These are phyloP conservation scores for Cladosporium sp. DNA, from an alignment of 2,329 filamentous ascomycete species.

Conservation along the genomic window DNA sequence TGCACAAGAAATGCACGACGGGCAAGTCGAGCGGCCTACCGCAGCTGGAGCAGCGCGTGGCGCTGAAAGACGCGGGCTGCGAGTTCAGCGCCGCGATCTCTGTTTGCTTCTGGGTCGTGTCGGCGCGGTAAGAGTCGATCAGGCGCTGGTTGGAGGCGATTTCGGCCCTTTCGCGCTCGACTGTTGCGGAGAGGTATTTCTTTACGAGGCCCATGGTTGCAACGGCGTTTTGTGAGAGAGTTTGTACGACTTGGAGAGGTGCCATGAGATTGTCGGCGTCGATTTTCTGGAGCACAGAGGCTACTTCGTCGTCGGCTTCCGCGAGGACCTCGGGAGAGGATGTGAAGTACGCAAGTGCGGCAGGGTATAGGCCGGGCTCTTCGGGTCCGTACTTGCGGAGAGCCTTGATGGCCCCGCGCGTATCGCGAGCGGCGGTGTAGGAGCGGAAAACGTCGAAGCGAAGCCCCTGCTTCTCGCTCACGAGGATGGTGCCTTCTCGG, in stretches of 20 bases:
- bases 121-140: constrained; percentile 74
- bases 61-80: constrained; percentile 84
- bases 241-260: constrained; percentile 92
- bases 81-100: constrained; percentile 71
- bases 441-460: constrained; percentile 95
- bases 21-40: constrained; percentile 73
- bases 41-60: constrained; percentile 81
- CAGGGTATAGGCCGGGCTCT: constrained; percentile 86
- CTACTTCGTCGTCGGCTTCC: constrained; percentile 80
- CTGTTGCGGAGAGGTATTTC: constrained; percentile 80
- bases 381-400: constrained; percentile 85
- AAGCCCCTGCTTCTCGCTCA: constrained; percentile 88
- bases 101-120: constrained; percentile 71
- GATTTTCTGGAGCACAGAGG: constrained; percentile 74
- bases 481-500: constrained; percentile 80
- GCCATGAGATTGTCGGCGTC: constrained; percentile 90
- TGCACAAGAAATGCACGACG: constrained; percentile 92
- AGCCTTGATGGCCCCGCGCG: constrained; percentile 80
- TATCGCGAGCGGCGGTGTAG: constrained; percentile 88
- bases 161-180: constrained; percentile 79
- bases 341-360: constrained; percentile 87
- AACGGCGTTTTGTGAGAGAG: constrained; percentile 69
- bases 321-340: constrained; percentile 74
- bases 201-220: constrained; percentile 98
- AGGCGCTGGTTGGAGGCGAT: constrained; percentile 74